Conservation (phyloP, 208 protist species). For the Leishmania tropica region DNA sequence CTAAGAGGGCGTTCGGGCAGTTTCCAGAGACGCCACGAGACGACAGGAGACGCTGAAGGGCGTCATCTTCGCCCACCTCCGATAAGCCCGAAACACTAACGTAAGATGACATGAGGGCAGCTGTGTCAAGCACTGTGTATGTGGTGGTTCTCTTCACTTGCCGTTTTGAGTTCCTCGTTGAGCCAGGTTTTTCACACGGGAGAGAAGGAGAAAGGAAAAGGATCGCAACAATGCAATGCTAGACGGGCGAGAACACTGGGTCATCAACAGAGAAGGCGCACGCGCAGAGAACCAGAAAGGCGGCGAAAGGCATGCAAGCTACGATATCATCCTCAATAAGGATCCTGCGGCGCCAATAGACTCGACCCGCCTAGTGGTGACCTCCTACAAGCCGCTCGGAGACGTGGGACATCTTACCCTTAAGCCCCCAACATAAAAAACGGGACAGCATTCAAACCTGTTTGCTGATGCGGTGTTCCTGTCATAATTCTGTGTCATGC, state of each 20-base stretch:
- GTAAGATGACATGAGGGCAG: constrained; percentile 28
- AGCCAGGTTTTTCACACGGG: background rate
- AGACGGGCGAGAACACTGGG: background rate
- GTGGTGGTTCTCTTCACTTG: background rate
- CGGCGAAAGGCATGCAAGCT: background rate
- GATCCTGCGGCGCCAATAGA: background rate
- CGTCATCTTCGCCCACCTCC: constrained; percentile 38
- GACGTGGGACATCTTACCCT: too few species aligned
- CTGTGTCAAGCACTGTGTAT: background rate
- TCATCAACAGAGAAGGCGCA: background rate
- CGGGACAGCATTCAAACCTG: too few species aligned
- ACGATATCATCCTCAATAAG: background rate
- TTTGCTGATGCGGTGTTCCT: background rate
- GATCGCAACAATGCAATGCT: background rate
- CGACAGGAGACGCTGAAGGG: constrained; percentile 40
- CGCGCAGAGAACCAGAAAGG: background rate
- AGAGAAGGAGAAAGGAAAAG: background rate
- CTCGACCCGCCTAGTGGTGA: background rate
- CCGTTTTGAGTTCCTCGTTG: background rate
- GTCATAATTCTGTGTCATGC: too few species aligned
- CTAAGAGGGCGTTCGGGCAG: constrained; percentile 23
- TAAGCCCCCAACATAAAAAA: too few species aligned
- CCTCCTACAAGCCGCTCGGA: background rate
- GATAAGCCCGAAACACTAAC: constrained; percentile 62
- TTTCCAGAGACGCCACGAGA: constrained; percentile 8